phyloP scores from a whole-genome alignment of 192 early-diverging fungal genomes.

The Phycomyces nitens region DNA sequence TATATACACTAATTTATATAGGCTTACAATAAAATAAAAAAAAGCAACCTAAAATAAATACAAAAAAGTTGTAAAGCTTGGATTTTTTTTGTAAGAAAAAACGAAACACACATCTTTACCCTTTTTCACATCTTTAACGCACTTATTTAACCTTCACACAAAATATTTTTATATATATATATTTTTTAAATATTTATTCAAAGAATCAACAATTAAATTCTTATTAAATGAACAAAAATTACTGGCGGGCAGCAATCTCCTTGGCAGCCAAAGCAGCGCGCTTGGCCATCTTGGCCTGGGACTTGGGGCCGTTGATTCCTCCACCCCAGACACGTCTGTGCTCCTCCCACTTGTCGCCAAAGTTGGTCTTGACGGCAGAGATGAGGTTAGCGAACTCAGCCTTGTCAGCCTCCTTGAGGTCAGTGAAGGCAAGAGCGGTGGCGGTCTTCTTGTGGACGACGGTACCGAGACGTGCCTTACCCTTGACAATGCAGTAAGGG shows the following conservation, averaged over 20 bases:
- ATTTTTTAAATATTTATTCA: background rate
- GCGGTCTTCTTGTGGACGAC: constrained; percentile 99
- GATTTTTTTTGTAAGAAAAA: too few relatives aligned
- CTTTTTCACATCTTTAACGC: too few relatives aligned
- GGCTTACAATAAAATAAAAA: too few relatives aligned
- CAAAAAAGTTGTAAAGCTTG: too few relatives aligned
- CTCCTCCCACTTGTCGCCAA: constrained; percentile 92
- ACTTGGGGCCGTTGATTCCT: constrained; percentile 95
- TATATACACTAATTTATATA: too few relatives aligned
- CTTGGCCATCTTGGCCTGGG: constrained; percentile 78
- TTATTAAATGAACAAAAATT: constrained; percentile 4
- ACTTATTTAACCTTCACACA: too few relatives aligned
- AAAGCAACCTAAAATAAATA: too few relatives aligned
- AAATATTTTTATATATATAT: too few relatives aligned
- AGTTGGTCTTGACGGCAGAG: constrained; percentile 91
- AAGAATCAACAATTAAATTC: background rate
- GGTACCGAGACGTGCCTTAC: constrained; percentile 96
- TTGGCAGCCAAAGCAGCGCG: constrained; percentile 56
- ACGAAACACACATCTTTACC: too few relatives aligned
- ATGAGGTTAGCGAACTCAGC: constrained; percentile 80
- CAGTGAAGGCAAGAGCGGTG: constrained; percentile 92
- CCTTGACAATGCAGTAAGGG: constrained; percentile 99
- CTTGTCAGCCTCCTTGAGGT: constrained; percentile 96
- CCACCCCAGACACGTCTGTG: constrained; percentile 95
- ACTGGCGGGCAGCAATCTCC: constrained; percentile 42